Percentiles rank a stretch among this genome's conserved stretches.
These are phyloP conservation scores for Aspergillus arachidicola DNA, from an alignment of 2,329 filamentous ascomycete genomes.

Conservation along the genomic window DNA sequence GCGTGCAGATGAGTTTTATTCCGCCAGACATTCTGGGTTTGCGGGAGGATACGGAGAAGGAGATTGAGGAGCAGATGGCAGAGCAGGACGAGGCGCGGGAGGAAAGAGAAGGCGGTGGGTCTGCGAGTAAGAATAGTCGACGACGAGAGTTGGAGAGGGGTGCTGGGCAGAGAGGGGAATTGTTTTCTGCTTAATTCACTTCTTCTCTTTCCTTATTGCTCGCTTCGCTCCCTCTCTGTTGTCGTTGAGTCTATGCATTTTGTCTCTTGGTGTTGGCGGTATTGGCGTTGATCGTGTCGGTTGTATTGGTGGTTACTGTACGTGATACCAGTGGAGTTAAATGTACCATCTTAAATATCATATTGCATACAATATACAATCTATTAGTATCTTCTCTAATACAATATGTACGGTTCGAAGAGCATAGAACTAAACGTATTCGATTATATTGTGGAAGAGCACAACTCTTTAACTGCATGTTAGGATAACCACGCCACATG, in stretches of 20 bases:
- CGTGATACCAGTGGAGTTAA: slow-evolving; percentile 3
- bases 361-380: not conserved
- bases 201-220: slow-evolving; percentile 9
- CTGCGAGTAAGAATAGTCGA: slow-evolving; percentile 22
- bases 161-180: slow-evolving; percentile 37
- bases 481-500: not conserved
- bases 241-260: not conserved
- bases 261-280: not conserved
- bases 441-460: not conserved
- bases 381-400: not conserved
- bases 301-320: not conserved
- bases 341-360: not conserved
- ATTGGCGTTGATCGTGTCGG: not conserved
- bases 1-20: slow-evolving; percentile 80
- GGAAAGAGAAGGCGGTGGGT: slow-evolving; percentile 33
- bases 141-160: slow-evolving; percentile 40
- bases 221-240: not conserved
- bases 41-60: slow-evolving; percentile 51
- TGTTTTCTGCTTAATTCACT: slow-evolving; percentile 33
- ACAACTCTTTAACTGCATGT: not conserved
- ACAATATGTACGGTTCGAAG: not conserved
- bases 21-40: slow-evolving; percentile 71
- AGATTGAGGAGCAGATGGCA: slow-evolving; percentile 48
- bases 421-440: not conserved
- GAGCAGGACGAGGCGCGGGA: slow-evolving; percentile 42